phyloP scores from a whole-genome alignment of 1,284 basidiomycete genomes.

The Austroboletus rostrupii region DNA sequence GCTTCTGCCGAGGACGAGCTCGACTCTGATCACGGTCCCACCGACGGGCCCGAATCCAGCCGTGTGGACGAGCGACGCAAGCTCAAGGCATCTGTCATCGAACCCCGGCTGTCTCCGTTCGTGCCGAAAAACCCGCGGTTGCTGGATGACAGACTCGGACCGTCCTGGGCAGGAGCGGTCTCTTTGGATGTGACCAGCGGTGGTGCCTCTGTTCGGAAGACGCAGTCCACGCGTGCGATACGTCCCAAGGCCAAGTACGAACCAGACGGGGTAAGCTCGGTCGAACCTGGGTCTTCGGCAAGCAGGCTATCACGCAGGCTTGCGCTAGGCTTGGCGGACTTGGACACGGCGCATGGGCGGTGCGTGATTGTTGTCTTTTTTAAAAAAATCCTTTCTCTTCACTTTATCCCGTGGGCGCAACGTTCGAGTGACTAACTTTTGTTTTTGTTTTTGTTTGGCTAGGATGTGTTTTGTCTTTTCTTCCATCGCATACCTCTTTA shows the following conservation, averaged over 20 bases:
- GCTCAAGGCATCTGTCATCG: conserved; percentile 26
- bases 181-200: conserved; percentile 14
- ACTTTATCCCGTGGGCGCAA: too few species aligned
- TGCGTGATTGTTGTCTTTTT: conserved; percentile 32
- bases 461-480: conserved; percentile 57
- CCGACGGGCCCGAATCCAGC: conserved; percentile 17
- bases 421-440: too few species aligned
- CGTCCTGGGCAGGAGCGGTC: conserved; percentile 19
- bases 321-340: conserved; percentile 47
- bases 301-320: conserved; percentile 31
- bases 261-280: conserved; percentile 13
- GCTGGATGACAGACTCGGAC: conserved; percentile 19
- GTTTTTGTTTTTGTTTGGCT: conserved; percentile 2
- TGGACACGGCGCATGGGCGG: conserved; percentile 55
- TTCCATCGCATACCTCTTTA: conserved; percentile 59
- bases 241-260: conserved; percentile 27
- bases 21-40: conserved; percentile 39
- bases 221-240: conserved; percentile 20
- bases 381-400: conserved; percentile 3
- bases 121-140: conserved; percentile 25
- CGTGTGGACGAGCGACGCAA: conserved; percentile 29
- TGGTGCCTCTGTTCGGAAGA: conserved; percentile 16
- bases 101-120: conserved; percentile 16
- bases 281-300: conserved; percentile 13
- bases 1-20: conserved; percentile 36